Conservation (phyloP, 148 eudicot genomes). For the Chenopodium quinoa region DNA sequence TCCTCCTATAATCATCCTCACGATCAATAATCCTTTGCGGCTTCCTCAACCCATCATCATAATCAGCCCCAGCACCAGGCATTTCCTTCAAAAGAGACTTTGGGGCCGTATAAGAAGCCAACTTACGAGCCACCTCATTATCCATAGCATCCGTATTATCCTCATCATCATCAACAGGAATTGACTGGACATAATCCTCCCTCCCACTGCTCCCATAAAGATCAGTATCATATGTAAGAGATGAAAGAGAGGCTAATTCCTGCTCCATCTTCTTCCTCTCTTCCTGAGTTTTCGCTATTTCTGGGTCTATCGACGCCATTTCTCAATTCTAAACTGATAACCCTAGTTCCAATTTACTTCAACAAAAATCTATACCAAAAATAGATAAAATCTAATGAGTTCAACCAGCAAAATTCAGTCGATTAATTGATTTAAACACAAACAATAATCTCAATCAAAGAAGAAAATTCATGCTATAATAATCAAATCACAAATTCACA, state of each 20-base stretch:
- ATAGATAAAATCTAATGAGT: neutral
- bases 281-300: constrained; percentile 78
- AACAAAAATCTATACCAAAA: neutral
- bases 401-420: neutral
- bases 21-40: constrained; percentile 73
- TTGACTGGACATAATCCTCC: constrained; percentile 65
- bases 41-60: constrained; percentile 58
- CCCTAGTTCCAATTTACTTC: neutral
- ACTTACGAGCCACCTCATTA: constrained; percentile 53
- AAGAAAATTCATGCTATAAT: no score
- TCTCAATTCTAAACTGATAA: neutral
- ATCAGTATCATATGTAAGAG: constrained; percentile 66
- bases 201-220: constrained; percentile 57
- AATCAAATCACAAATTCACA: no score
- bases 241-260: constrained; percentile 60
- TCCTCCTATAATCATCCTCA: constrained; percentile 71
- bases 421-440: no score
- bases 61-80: constrained; percentile 59
- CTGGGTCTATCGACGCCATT: constrained; percentile 51
- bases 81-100: constrained; percentile 70
- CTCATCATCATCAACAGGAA: constrained; percentile 78
- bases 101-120: constrained; percentile 84
- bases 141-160: constrained; percentile 55
- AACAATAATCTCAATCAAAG: no score
- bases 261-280: constrained; percentile 86